A percentile compares a stretch with the other conserved stretches of the same genome.
These are phyloP conservation scores for Coemansia sp. DNA, from an alignment of 192 early-diverging fungal genomes.

Conservation along the genomic window DNA sequence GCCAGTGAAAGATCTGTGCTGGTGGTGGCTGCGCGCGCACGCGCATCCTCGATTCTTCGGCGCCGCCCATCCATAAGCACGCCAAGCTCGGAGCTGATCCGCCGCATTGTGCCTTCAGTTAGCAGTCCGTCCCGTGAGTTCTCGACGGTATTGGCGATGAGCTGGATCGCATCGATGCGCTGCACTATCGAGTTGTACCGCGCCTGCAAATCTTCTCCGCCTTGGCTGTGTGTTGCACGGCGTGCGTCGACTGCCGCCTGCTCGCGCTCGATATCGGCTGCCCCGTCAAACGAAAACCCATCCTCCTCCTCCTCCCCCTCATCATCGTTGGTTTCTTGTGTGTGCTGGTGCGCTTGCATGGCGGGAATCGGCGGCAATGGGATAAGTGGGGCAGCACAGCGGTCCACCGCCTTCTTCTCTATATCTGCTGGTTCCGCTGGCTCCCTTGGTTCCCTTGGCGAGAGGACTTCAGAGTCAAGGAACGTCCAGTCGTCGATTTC, in stretches of 20 bases:
- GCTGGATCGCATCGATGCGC: constrained; percentile 39
- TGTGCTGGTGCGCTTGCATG: not conserved
- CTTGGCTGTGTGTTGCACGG: not conserved
- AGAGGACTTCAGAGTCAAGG: constrained; percentile 15
- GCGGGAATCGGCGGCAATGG: constrained; percentile 13
- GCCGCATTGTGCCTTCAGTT: constrained; percentile 35
- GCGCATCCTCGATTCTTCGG: constrained; percentile 21
- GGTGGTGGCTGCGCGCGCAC: not conserved
- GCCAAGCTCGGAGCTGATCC: constrained; percentile 48
- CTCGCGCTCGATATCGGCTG: constrained; percentile 50
- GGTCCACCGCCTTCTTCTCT: not conserved
- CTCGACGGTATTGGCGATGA: constrained; percentile 51
- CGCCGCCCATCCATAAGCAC: constrained; percentile 35
- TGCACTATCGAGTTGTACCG: constrained; percentile 27
- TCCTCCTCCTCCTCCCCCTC: constrained; percentile 15
- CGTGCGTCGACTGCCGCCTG: constrained; percentile 33
- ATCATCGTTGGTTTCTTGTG: not conserved
- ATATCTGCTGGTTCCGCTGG: too few relatives aligned
- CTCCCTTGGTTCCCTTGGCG: not conserved
- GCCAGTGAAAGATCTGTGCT: not conserved
- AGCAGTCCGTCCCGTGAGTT: constrained; percentile 51
- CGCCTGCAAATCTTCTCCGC: constrained; percentile 11
- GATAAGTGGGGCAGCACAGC: not conserved
- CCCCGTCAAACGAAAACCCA: constrained; percentile 46
- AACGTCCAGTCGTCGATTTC: constrained; percentile 46